Base-by-base conservation (phyloP, 2,329 filamentous ascomycete species). In the Aspergillus sp. region DNA sequence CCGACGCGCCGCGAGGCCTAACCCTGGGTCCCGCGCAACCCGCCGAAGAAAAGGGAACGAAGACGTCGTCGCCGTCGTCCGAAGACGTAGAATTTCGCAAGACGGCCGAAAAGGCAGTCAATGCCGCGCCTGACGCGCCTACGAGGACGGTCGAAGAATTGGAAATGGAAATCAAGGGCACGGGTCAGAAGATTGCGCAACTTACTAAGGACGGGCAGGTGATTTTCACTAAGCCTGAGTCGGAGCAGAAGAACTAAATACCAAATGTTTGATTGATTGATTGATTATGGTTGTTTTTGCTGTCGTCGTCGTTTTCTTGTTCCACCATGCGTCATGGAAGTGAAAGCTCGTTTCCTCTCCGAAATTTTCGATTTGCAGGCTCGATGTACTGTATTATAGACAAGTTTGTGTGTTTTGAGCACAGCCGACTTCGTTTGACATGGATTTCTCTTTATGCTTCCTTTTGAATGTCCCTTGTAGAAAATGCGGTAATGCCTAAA, bases 1-100 rank as follows among this genome's bases (percentile, higher is more conserved):
- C 94, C 0, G 89, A 93, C 71, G 82, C 87, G 6, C 90, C 92
- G 32, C 86, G 91, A 0, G 94, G 93, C 1, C 82, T 84, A 1
- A 83, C 90, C 0, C 80, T 86, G 2, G 80, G 85, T 39, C 87
- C 87, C 2, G 75, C 89, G 10, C 83, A 70, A 32, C 39, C 61
- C 16, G 42, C 53, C 24, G 63, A 64, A 20, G 56, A 51, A 7
- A 63, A 69, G 26, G 53, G 7, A 2, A 29, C 59, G 39, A n/a
- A 42, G 16, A 42, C 14, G 6, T 5, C 36, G 2, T 11, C 52
- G 6, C 36, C 36, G 6, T 11, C 52, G 29, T 49, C 59, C 11
- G 57, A 59, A 11, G 64, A 64, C 32, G 57, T 64, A 14, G 58
- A 65, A n/a, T 63, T 54, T 39, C 60, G 52, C 46, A 66, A 69